Evolutionary conservation across 2,329 filamentous ascomycete species (phyloP).

Genomic region (Aureobasidium musti): DNA sequence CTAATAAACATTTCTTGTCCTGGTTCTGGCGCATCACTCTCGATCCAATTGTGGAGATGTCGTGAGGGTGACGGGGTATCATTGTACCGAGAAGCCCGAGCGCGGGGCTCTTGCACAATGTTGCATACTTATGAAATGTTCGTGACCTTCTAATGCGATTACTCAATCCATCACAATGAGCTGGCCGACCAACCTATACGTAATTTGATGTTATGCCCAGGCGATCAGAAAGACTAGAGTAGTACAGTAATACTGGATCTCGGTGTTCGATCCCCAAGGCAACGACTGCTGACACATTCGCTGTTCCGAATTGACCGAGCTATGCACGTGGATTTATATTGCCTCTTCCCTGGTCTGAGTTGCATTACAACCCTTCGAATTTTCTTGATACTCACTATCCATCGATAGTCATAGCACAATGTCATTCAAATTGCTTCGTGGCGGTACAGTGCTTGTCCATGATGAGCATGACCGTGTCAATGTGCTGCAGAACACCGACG

Average conservation of each 20-base stretch:
- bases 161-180: background rate
- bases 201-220: background rate
- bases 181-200: background rate
- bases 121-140: background rate
- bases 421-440: background rate
- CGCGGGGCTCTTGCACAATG: background rate
- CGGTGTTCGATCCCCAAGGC: background rate
- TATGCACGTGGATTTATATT: background rate
- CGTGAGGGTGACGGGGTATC: constrained; percentile 8
- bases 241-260: background rate
- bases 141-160: background rate
- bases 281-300: background rate
- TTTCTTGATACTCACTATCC: background rate
- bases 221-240: background rate
- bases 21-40: background rate
- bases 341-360: background rate
- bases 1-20: constrained; percentile 14
- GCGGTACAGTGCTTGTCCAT: background rate
- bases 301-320: background rate
- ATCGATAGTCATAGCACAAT: background rate
- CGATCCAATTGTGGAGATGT: constrained; percentile 10
- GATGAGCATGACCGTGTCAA: background rate
- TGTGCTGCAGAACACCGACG: background rate
- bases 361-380: background rate
- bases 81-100: constrained; percentile 11